Evolutionary conservation across 2,329 filamentous ascomycete genomes (phyloP).

Genomic region (Aureobasidium subglaciale): DNA sequence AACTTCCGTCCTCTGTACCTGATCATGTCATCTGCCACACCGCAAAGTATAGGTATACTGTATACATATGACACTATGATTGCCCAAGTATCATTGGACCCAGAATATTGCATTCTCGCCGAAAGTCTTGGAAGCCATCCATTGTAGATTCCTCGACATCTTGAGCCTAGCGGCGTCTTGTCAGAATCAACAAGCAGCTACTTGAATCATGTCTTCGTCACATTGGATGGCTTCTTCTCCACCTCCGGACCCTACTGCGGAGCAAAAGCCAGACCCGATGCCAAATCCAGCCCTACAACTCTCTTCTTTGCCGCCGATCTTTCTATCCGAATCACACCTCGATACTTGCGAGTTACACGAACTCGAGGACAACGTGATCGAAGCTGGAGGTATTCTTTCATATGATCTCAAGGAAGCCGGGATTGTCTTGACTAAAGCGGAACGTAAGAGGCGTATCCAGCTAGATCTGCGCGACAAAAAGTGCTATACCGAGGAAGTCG

Average conservation of each 20-base stretch:
- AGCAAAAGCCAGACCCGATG: not conserved
- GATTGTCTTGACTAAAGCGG: constrained; percentile 67
- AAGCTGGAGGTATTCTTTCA: constrained; percentile 53
- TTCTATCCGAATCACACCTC: constrained; percentile 66
- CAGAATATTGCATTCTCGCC: too few species aligned
- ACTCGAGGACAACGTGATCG: constrained; percentile 57
- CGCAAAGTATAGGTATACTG: not conserved
- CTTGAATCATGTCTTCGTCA: not conserved
- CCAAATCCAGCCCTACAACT: constrained; percentile 30
- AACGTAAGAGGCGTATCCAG: constrained; percentile 60
- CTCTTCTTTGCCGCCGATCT: constrained; percentile 55
- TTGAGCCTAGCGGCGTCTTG: not conserved
- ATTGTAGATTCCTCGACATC: not conserved
- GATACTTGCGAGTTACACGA: constrained; percentile 54
- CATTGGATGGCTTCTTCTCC: constrained; percentile 10
- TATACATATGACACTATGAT: not conserved
- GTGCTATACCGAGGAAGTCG: constrained; percentile 50
- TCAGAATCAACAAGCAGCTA: not conserved
- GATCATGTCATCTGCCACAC: not conserved
- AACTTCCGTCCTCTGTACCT: too few species aligned
- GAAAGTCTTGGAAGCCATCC: not conserved
- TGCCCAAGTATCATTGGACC: too few species aligned
- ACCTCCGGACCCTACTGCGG: not conserved
- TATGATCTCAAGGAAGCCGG: constrained; percentile 65
- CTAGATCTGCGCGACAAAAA: constrained; percentile 69